These are phyloP conservation scores for Fusarium xylarioides DNA, from an alignment of 2,329 filamentous ascomycete genomes.

Conservation along the genomic window DNA sequence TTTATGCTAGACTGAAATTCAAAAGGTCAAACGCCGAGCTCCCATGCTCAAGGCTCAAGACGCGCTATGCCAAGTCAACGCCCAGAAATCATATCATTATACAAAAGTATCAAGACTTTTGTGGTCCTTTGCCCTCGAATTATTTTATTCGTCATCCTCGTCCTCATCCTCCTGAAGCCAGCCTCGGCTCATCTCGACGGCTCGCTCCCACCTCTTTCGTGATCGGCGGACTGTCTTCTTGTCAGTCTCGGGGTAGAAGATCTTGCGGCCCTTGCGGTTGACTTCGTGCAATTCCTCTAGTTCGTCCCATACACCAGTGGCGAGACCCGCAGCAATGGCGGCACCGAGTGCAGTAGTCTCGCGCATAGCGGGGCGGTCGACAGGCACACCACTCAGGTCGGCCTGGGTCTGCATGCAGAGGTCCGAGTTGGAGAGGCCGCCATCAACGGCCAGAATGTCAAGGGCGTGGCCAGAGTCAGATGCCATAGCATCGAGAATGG, in stretches of 20 bases:
- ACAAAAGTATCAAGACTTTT: background rate
- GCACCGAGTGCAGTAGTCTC: constrained; percentile 91
- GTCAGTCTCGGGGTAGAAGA: constrained; percentile 74
- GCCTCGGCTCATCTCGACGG: constrained; percentile 66
- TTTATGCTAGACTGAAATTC: constrained; percentile 10
- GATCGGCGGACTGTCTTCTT: constrained; percentile 49
- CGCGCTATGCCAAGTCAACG: constrained; percentile 25
- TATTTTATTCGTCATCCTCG: constrained; percentile 32
- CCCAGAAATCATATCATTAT: constrained; percentile 18
- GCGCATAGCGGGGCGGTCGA: constrained; percentile 86
- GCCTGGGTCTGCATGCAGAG: constrained; percentile 93
- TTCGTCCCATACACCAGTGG: constrained; percentile 79
- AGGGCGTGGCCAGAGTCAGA: constrained; percentile 82
- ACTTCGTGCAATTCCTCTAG: constrained; percentile 78
- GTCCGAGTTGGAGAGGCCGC: constrained; percentile 88
- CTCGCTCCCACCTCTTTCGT: constrained; percentile 65
- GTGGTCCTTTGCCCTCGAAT: background rate
- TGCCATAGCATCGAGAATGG: constrained; percentile 91
- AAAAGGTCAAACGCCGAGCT: constrained; percentile 26
- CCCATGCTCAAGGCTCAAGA: constrained; percentile 24
- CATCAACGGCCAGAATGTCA: constrained; percentile 81
- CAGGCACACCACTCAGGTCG: constrained; percentile 82
- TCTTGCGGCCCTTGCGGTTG: constrained; percentile 73
- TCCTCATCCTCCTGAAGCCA: constrained; percentile 55
- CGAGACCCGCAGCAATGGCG: constrained; percentile 88